A percentile compares a stretch with the other conserved stretches of the same genome.
These are phyloP conservation scores for Ophiostoma piceae DNA, from an alignment of 2,329 filamentous ascomycete genomes.

Conservation along the genomic window DNA sequence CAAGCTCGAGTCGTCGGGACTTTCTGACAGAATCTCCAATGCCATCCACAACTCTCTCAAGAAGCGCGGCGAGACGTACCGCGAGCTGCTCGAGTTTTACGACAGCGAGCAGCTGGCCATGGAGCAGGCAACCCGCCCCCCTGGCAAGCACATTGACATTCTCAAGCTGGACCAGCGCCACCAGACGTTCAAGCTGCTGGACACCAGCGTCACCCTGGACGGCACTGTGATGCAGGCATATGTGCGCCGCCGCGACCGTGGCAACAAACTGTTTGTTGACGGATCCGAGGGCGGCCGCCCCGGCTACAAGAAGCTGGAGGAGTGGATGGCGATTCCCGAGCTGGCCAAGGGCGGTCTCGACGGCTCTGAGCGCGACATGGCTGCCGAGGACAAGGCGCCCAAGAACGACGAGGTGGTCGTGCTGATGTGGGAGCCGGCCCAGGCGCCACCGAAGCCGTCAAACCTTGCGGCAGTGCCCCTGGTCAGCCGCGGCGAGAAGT, in stretches of 20 bases:
- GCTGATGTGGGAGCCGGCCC: slow-evolving; percentile 13
- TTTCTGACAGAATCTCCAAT: neutral
- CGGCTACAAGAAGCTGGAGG: neutral
- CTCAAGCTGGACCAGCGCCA: slow-evolving; percentile 34
- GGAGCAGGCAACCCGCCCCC: slow-evolving; percentile 30
- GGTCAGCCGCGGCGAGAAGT: neutral
- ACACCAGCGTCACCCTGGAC: slow-evolving; percentile 35
- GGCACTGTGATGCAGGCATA: slow-evolving; percentile 47
- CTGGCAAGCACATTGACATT: slow-evolving; percentile 26
- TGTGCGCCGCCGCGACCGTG: slow-evolving; percentile 33
- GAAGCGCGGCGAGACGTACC: slow-evolving; percentile 6
- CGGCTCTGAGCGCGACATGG: neutral
- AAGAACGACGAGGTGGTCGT: slow-evolving; percentile 20
- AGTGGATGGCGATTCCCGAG: slow-evolving; percentile 15
- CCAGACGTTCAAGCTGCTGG: slow-evolving; percentile 41
- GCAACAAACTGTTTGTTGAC: neutral
- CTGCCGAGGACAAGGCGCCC: slow-evolving; percentile 16
- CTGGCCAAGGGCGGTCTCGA: slow-evolving; percentile 18
- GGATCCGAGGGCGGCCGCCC: slow-evolving; percentile 3
- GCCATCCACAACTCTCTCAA: neutral
- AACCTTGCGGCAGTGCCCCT: neutral
- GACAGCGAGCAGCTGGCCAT: slow-evolving; percentile 34
- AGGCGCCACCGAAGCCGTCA: neutral
- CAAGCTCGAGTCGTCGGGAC: neutral
- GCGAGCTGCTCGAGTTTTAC: slow-evolving; percentile 22